Evolutionary conservation across 2,329 filamentous ascomycete species (phyloP).

Genomic region (Talaromyces sp.): DNA sequence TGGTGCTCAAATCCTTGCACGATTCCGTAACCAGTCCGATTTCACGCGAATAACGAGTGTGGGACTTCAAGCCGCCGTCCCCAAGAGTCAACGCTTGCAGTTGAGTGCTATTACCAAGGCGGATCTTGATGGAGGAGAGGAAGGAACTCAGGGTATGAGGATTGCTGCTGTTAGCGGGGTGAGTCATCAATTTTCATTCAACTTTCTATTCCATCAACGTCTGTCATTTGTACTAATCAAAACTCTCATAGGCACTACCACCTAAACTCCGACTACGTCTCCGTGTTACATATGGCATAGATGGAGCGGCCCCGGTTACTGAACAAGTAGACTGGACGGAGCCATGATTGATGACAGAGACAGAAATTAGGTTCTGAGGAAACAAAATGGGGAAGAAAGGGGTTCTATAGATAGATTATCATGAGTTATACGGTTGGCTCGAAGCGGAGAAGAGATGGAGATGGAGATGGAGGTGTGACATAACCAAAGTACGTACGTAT

Average conservation of each 20-base stretch:
- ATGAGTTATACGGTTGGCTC: background rate
- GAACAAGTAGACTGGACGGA: conserved; percentile 98
- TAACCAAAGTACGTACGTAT: conserved; percentile 14
- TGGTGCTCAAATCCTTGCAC: conserved; percentile 75
- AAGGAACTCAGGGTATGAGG: conserved; percentile 89
- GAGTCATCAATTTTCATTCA: conserved; percentile 48
- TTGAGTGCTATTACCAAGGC: conserved; percentile 82
- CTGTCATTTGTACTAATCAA: background rate
- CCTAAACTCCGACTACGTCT: conserved; percentile 74
- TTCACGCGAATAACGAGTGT: conserved; percentile 68
- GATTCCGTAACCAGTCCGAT: conserved; percentile 74
- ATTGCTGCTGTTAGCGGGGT: conserved; percentile 83
- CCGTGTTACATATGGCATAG: conserved; percentile 76
- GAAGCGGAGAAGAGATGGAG: background rate
- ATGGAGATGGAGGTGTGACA: background rate
- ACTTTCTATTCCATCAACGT: background rate
- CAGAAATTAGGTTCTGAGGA: background rate
- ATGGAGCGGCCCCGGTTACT: conserved; percentile 67
- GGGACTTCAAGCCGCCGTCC: conserved; percentile 88
- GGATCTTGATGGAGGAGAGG: conserved; percentile 72
- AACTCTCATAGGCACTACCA: conserved; percentile 62
- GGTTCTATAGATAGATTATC: conserved; percentile 1
- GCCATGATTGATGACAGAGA: conserved; percentile 45
- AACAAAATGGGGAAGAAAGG: background rate
- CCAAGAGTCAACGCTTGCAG: conserved; percentile 92